Conservation (phyloP, 176 grass and related monocot genomes). For the Hordeum vulgare region MorexV3_pseudomolecules_assembly NC_058520.1:522657390-522657889, state of each 20-base stretch:
- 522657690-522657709: background rate
- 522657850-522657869: conserved; percentile 18
- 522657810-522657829: background rate
- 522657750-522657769: background rate
- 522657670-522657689: accelerated
- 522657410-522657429: too few relatives aligned
- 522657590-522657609: background rate
- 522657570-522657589: background rate
- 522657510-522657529: background rate
- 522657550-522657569: conserved; percentile 9
- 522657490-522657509: background rate
- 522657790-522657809: background rate
- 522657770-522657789: conserved; percentile 6
- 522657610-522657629: background rate
- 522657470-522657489: background rate
- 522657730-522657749: conserved; percentile 9
- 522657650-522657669: background rate
- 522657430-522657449: background rate
- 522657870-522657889: conserved; percentile 2
- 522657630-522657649: background rate
- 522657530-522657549: background rate
- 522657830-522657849: conserved; percentile 5
- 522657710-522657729: background rate
- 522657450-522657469: background rate
- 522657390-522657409: too few relatives aligned